These are phyloP conservation scores for Emmonsia crescens DNA, from an alignment of 2,329 filamentous ascomycete species.

Conservation along the genomic window DNA sequence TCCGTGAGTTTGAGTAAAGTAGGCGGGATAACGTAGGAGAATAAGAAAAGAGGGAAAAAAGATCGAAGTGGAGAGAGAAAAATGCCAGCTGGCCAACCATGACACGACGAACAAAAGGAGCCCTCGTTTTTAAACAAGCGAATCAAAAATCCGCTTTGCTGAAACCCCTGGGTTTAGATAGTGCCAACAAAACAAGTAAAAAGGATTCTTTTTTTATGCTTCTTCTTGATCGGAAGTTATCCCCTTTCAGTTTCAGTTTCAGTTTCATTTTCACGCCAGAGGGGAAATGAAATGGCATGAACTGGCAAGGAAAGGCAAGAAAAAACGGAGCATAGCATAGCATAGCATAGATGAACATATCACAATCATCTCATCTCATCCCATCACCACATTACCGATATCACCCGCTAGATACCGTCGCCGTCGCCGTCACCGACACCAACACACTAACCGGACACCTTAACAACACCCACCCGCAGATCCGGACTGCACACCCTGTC, in stretches of 20 bases:
- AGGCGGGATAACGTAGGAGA: not conserved
- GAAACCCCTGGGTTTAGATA: not conserved
- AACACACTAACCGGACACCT: conserved; percentile 20
- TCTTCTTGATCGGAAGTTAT: not conserved
- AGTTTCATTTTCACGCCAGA: not conserved
- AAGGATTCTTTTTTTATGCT: too few species aligned
- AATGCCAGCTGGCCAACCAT: not conserved
- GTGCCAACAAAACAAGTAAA: not conserved
- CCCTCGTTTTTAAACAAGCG: not conserved
- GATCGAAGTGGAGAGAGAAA: too few species aligned
- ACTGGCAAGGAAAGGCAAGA: not conserved
- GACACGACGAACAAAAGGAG: not conserved
- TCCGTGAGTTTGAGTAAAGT: too few species aligned
- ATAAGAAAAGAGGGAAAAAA: not conserved
- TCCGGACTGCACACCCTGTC: conserved; percentile 83
- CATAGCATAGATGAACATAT: not conserved
- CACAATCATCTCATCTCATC: not conserved
- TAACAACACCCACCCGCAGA: conserved; percentile 88
- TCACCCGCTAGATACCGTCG: not conserved
- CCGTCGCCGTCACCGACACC: not conserved
- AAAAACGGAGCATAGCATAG: not conserved
- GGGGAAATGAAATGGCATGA: too few species aligned
- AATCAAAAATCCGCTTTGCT: not conserved
- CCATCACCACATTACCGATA: not conserved
- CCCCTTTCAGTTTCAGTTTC: not conserved